Conservation (phyloP, 2,329 filamentous ascomycete species). For the Claviceps sp. region DNA sequence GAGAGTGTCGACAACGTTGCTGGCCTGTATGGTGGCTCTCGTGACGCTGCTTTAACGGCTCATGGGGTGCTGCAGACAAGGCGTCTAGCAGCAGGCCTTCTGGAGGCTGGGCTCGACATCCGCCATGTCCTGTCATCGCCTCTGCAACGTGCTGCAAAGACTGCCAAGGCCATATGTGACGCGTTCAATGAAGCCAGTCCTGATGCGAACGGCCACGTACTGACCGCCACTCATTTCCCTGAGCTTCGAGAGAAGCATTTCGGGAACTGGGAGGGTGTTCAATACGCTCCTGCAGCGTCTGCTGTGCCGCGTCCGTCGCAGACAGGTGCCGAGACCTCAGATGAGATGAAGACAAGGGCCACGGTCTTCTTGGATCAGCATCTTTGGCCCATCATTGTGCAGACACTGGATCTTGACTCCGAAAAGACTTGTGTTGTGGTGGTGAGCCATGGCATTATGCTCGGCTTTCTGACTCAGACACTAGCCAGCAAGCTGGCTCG, state of each 20-base stretch:
- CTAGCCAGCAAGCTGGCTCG: constrained; percentile 41
- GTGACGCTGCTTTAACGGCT: constrained; percentile 67
- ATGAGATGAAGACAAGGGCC: constrained; percentile 51
- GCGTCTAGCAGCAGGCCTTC: constrained; percentile 53
- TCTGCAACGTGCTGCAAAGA: constrained; percentile 58
- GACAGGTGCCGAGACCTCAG: constrained; percentile 50
- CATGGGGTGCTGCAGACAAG: constrained; percentile 73
- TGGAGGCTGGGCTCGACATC: constrained; percentile 21
- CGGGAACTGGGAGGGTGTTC: constrained; percentile 54
- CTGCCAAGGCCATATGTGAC: constrained; percentile 51
- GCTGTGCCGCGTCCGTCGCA: constrained; percentile 16
- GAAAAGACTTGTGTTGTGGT: constrained; percentile 46
- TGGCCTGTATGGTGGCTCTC: constrained; percentile 62
- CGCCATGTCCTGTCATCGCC: constrained; percentile 67
- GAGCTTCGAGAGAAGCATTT: constrained; percentile 63
- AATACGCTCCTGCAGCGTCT: constrained; percentile 27
- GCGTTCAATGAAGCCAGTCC: constrained; percentile 30
- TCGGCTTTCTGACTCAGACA: constrained; percentile 53
- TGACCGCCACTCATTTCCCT: constrained; percentile 12
- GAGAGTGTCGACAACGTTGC: constrained; percentile 86
- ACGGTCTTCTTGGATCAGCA: constrained; percentile 53
- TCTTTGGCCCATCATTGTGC: constrained; percentile 38
- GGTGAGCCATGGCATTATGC: constrained; percentile 64
- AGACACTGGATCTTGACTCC: constrained; percentile 1
- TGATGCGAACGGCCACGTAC: not conserved